These are phyloP conservation scores for Trametes gibbosa DNA, from an alignment of 768 basidiomycete species.

Conservation along the genomic window DNA sequence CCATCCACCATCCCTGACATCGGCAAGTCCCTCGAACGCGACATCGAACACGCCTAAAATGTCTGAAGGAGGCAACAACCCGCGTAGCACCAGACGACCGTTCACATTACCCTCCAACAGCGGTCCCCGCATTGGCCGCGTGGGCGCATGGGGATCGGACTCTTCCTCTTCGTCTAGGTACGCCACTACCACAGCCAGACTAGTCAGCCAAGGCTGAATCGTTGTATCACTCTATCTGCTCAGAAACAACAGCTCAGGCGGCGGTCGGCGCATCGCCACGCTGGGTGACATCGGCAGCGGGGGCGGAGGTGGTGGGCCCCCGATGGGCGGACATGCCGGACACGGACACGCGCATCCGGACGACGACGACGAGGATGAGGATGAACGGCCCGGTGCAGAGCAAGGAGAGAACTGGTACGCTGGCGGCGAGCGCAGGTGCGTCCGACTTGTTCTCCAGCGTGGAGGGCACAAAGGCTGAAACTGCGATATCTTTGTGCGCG, in stretches of 20 bases:
- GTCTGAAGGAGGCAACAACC: conserved; percentile 9
- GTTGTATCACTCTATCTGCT: background rate
- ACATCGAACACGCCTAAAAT: background rate
- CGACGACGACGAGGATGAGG: conserved; percentile 52
- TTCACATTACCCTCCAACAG: conserved; percentile 16
- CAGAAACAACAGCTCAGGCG: conserved; percentile 4
- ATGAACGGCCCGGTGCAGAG: conserved; percentile 44
- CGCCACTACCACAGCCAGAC: background rate
- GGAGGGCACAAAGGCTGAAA: background rate
- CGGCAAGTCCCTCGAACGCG: no score
- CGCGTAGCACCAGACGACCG: conserved; percentile 6
- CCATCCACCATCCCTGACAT: background rate
- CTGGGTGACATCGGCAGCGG: conserved; percentile 26
- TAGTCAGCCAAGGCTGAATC: no score
- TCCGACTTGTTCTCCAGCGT: background rate
- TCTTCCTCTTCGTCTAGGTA: conserved; percentile 12
- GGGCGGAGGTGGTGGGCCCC: conserved; percentile 17
- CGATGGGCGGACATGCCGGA: conserved; percentile 5
- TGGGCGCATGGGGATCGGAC: conserved; percentile 20
- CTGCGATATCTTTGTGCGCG: background rate
- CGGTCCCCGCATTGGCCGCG: conserved; percentile 22
- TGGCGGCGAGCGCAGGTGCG: conserved; percentile 90
- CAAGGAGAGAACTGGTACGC: conserved; percentile 78
- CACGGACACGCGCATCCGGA: conserved; percentile 26
- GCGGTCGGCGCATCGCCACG: conserved; percentile 27